phyloP scores from a whole-genome alignment of 176 grass and related monocot genomes.

The Microstegium vimineum region DNA sequence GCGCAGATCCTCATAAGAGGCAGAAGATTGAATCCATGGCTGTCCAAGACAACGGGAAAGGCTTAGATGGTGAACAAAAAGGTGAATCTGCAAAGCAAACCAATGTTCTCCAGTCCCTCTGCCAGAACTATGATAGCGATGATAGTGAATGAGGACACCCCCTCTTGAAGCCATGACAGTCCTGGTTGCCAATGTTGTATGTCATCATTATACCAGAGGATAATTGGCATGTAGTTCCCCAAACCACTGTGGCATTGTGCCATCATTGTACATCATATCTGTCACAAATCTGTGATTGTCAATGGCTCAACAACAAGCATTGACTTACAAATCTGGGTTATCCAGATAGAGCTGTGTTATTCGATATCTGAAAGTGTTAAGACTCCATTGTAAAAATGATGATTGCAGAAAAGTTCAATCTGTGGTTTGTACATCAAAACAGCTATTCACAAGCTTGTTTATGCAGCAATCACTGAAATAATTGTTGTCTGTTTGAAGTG shows the following conservation, averaged over 20 bases:
- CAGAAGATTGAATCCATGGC: constrained; percentile 12
- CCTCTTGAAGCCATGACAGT: neutral
- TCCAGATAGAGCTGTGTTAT: neutral
- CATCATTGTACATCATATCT: neutral
- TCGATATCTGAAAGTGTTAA: neutral
- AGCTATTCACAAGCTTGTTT: too few relatives aligned
- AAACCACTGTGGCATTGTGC: neutral
- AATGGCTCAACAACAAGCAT: neutral
- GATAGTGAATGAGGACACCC: constrained; percentile 22
- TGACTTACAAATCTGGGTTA: neutral
- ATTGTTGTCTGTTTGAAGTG: too few relatives aligned
- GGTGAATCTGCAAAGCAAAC: constrained; percentile 1
- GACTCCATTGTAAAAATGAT: neutral
- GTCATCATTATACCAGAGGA: neutral
- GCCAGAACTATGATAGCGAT: constrained; percentile 44
- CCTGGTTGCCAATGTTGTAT: neutral
- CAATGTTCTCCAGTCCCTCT: constrained; percentile 48
- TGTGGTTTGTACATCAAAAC: neutral
- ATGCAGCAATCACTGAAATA: neutral
- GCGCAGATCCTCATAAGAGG: constrained; percentile 19
- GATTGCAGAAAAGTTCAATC: neutral
- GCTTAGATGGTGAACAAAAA: neutral
- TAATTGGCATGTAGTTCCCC: neutral
- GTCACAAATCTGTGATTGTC: neutral
- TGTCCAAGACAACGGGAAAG: constrained; percentile 11